Base-by-base conservation (phyloP, 306 rosid genomes). In the Dicorynia guianensis region DNA sequence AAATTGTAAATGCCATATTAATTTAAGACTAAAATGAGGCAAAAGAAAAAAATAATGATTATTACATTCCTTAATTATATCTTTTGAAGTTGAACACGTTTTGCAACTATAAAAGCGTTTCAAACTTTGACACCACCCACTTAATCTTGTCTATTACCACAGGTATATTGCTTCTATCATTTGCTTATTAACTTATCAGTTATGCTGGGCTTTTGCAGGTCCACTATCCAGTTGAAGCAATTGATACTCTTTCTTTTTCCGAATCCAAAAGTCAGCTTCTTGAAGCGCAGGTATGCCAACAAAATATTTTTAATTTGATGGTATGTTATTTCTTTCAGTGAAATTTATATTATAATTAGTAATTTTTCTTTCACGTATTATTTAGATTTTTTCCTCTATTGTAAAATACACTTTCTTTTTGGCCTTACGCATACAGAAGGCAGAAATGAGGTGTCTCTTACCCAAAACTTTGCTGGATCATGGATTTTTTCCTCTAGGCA, bases 401-500 rank as follows among this genome's bases (percentile, higher is more conserved):
- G 35, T 66, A 46, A 40, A 58, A 48, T 57, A 50, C 30, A 18
- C 34, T 44, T 25, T 61, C 18, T 67, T 44, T 18, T 42, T 52
- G 50, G 56, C 69, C 74, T 72, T 54, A 30, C 76, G 74, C 79
- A 63, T 56, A 69, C 96, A 95, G 99, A 95, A 90, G 25, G 97
- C 93, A 56, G 99, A 95, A 86, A 73, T 89, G 93, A 81, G 97
- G 78, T 92, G 97, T 75, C 91, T 92, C 68, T 82, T 95, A 77
- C 96, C 97, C 43, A 90, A 85, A 87, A 75, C 81, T 48, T 81
- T 89, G 63, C 85, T 92, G 83, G 88, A 87, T 79, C 80, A 74
- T 74, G 99, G 99, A 43, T 92, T 89, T 85, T 92, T 87, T 75
- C 85, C 89, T 0, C 25, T 14, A 47, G 71, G 76, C 77, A 33